Percentiles rank a stretch among this genome's conserved stretches.
Conservation (phyloP, 2,329 filamentous ascomycete genomes). For the Ophiognomonia clavigignenti-juglandacearum region DNA sequence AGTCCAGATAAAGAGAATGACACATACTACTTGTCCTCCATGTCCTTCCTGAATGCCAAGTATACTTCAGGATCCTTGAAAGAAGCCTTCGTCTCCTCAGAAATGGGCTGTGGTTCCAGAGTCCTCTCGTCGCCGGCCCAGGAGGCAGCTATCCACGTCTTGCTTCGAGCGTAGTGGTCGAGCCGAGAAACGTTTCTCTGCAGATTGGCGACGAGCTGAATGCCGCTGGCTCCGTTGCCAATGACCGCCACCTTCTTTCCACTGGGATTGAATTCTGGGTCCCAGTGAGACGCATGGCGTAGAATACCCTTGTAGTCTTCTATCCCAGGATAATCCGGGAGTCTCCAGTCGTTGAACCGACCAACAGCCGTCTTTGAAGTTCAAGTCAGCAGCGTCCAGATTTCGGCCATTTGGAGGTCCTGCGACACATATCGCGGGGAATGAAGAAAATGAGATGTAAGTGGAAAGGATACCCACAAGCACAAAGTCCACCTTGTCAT, state of each 20-base stretch:
- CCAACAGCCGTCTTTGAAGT: constrained; percentile 63
- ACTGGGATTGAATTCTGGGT: constrained; percentile 41
- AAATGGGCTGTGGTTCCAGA: constrained; percentile 50
- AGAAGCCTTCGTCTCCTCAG: constrained; percentile 45
- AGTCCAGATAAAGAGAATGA: background rate
- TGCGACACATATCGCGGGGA: no score
- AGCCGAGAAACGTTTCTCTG: constrained; percentile 44
- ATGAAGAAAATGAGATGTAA: no score
- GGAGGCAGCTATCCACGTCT: constrained; percentile 63
- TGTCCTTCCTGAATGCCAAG: constrained; percentile 50
- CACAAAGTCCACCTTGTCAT: constrained; percentile 53
- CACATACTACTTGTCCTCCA: constrained; percentile 49
- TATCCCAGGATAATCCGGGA: constrained; percentile 57
- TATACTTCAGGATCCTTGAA: constrained; percentile 60
- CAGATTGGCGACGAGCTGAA: constrained; percentile 51
- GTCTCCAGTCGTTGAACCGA: constrained; percentile 60
- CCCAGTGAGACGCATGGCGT: constrained; percentile 59
- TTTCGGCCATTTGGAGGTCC: no score
- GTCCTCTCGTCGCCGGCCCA: constrained; percentile 53
- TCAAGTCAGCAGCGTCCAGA: no score
- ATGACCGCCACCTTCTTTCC: constrained; percentile 54
- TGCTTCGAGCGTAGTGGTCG: constrained; percentile 61
- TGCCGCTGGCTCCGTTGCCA: constrained; percentile 58
- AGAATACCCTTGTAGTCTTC: constrained; percentile 49
- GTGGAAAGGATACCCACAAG: no score